These are phyloP conservation scores for Aspergillus sp. DNA, from an alignment of 2,329 filamentous ascomycete genomes.

Conservation along the genomic window DNA sequence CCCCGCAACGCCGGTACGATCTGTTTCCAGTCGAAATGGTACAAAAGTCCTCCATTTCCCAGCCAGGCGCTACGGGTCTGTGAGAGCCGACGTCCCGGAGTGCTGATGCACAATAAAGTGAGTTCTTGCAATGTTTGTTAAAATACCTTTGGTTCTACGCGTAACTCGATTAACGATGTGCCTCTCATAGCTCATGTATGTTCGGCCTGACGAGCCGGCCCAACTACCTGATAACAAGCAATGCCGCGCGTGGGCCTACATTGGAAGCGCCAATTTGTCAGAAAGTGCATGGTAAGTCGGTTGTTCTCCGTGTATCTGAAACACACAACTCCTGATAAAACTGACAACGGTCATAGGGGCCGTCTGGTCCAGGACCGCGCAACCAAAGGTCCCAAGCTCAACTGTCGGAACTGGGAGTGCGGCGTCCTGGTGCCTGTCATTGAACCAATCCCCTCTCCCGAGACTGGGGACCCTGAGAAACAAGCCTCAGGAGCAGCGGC, in stretches of 20 bases:
- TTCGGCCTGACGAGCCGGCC: slow-evolving; percentile 26
- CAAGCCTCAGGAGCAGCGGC: slow-evolving; percentile 28
- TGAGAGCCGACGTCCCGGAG: slow-evolving; percentile 64
- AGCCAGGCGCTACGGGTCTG: slow-evolving; percentile 71
- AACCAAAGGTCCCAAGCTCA: slow-evolving; percentile 70
- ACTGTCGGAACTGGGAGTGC: slow-evolving; percentile 92
- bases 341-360: slow-evolving; percentile 59
- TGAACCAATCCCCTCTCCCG: background rate
- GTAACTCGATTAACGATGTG: background rate
- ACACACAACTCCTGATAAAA: background rate
- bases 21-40: slow-evolving; percentile 73
- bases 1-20: slow-evolving; percentile 73
- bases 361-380: slow-evolving; percentile 68
- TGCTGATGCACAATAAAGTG: slow-evolving; percentile 89
- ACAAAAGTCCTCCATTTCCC: slow-evolving; percentile 68
- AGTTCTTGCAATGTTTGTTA: slow-evolving; percentile 29
- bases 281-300: slow-evolving; percentile 81
- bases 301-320: background rate
- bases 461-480: background rate
- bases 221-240: slow-evolving; percentile 18
- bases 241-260: slow-evolving; percentile 70
- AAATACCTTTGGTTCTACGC: background rate
- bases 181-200: slow-evolving; percentile 32
- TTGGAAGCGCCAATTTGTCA: slow-evolving; percentile 88
- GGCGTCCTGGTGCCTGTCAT: slow-evolving; percentile 72